phyloP scores from a whole-genome alignment of 257 asterid species.

The Solanum arcanum region DNA sequence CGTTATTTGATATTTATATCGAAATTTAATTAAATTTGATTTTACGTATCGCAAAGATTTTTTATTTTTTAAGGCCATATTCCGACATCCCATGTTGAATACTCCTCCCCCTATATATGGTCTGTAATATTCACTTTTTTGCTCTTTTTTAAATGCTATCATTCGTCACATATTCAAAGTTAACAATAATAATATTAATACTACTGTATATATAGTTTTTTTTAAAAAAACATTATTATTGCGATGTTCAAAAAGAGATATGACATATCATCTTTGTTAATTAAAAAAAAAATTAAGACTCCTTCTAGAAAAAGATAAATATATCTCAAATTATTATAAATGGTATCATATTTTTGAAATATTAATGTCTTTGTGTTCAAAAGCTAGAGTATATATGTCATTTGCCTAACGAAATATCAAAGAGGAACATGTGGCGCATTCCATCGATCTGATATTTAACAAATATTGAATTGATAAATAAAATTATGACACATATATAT shows the following conservation, averaged over 20 bases:
- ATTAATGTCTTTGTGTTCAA: no score
- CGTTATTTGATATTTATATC: accelerated
- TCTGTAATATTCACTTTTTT: neutral
- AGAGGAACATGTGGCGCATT: no score
- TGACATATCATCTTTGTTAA: neutral
- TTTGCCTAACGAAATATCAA: no score
- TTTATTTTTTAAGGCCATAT: no score
- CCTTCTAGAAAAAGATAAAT: no score
- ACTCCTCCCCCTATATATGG: neutral
- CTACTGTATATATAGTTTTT: neutral
- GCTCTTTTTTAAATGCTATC: neutral
- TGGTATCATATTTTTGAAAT: no score
- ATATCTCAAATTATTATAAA: no score
- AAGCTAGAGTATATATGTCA: no score
- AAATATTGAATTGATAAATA: accelerated
- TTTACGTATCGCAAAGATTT: no score
- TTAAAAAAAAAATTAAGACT: accelerated
- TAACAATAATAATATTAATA: neutral
- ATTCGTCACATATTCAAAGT: neutral
- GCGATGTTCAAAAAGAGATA: neutral
- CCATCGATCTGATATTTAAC: no score
- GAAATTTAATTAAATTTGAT: accelerated
- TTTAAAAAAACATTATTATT: neutral
- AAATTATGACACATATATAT: no score
- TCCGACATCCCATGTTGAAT: neutral